These are phyloP conservation scores for Phytophthora podocarpi DNA, from an alignment of 352 stramenopile genomes.

Conservation along the genomic window DNA sequence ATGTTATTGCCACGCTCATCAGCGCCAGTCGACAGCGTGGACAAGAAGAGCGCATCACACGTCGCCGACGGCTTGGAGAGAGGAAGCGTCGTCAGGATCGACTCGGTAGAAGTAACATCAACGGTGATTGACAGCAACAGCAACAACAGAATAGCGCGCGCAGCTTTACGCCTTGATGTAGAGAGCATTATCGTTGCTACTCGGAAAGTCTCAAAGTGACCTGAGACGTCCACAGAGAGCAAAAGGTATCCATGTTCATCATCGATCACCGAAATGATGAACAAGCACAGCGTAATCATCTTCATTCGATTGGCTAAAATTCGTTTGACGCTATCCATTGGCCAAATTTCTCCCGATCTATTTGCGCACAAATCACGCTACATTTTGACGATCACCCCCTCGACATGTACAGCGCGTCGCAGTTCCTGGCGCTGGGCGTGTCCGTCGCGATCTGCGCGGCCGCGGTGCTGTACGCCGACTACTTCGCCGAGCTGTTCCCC, in stretches of 20 bases:
- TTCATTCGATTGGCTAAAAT: slow-evolving; percentile 10
- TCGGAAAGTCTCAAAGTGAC: slow-evolving; percentile 10
- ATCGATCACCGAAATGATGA: slow-evolving; percentile 29
- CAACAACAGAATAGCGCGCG: too few species aligned
- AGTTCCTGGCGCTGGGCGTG: slow-evolving; percentile 58
- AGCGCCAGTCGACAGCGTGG: slow-evolving; percentile 7
- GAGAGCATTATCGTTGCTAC: background rate
- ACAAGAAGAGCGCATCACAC: slow-evolving; percentile 16
- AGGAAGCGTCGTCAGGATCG: slow-evolving; percentile 1
- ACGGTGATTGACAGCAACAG: background rate
- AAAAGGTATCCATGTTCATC: slow-evolving; percentile 20
- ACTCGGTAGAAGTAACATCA: background rate
- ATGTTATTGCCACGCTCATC: background rate
- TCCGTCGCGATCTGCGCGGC: slow-evolving; percentile 55
- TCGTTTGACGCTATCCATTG: background rate
- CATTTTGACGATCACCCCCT: background rate
- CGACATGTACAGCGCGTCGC: slow-evolving; percentile 67
- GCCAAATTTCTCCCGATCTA: background rate
- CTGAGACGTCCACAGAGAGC: background rate
- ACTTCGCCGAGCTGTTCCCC: slow-evolving; percentile 54
- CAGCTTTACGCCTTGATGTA: too few species aligned
- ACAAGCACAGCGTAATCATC: background rate
- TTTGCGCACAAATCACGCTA: too few species aligned
- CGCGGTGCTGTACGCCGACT: slow-evolving; percentile 68
- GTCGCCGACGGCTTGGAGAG: background rate